Evolutionary conservation across 2,329 filamentous ascomycete species (phyloP).

Genomic region (Tolypocladium paradoxum): DNA sequence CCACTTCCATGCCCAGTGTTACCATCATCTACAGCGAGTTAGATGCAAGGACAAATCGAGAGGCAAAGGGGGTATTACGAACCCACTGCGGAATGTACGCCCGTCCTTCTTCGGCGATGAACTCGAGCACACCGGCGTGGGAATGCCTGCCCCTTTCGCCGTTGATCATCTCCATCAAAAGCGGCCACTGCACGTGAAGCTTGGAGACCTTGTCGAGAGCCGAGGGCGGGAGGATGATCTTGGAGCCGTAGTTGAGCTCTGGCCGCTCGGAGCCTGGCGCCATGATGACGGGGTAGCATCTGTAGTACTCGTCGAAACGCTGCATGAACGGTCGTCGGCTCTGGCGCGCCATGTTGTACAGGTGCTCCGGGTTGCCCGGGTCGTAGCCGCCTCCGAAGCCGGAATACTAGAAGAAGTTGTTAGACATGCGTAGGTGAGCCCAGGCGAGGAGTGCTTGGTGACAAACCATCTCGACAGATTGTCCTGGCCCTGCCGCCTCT

Average conservation of each 20-base stretch:
- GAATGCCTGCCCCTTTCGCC: constrained; percentile 70
- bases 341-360: constrained; percentile 36
- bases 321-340: constrained; percentile 44
- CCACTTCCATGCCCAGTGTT: constrained; percentile 77
- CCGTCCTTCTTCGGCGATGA: constrained; percentile 93
- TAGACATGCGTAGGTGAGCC: not conserved
- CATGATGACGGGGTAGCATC: constrained; percentile 94
- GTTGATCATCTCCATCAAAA: constrained; percentile 94
- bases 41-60: constrained; percentile 3
- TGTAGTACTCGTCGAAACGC: constrained; percentile 97
- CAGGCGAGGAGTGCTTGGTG: not conserved
- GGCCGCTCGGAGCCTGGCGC: constrained; percentile 80
- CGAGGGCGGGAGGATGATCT: constrained; percentile 93
- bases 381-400: constrained; percentile 33
- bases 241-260: constrained; percentile 90
- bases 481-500: not conserved
- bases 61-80: constrained; percentile 16
- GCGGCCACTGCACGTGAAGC: constrained; percentile 92
- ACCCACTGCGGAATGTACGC: constrained; percentile 96
- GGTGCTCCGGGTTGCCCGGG: constrained; percentile 34
- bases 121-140: constrained; percentile 92
- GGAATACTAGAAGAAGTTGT: constrained; percentile 16
- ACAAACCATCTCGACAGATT: not conserved
- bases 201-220: constrained; percentile 94
- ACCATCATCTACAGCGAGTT: constrained; percentile 67